Conservation (phyloP, 495 filamentous ascomycete genomes). For the Glonium stellatum region DNA sequence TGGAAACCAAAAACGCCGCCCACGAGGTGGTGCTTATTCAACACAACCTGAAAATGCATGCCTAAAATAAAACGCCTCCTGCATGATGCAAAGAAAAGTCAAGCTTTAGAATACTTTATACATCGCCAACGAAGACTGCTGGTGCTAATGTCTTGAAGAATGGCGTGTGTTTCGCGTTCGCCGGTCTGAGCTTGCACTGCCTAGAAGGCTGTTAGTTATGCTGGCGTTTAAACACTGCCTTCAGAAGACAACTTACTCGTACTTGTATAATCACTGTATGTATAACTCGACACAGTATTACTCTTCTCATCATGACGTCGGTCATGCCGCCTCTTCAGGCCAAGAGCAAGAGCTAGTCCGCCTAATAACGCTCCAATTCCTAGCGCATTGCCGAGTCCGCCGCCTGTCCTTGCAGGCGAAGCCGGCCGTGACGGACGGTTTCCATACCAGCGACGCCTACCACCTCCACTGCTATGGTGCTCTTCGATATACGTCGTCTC, state of each 20-base stretch:
- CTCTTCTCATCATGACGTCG: conserved; percentile 40
- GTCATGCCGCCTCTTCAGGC: conserved; percentile 60
- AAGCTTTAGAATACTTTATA: conserved; percentile 1
- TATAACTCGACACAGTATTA: conserved; percentile 24
- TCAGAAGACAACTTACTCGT: conserved; percentile 30
- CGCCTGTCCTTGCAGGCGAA: conserved; percentile 45
- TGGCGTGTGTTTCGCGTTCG: conserved; percentile 33
- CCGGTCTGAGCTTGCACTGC: conserved; percentile 36
- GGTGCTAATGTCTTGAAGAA: conserved; percentile 27
- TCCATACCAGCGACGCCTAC: conserved; percentile 65
- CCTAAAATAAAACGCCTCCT: not conserved
- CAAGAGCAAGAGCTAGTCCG: conserved; percentile 63
- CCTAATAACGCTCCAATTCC: conserved; percentile 54
- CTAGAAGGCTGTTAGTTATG: conserved; percentile 24
- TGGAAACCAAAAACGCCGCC: conserved; percentile 1
- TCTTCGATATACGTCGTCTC: conserved; percentile 59
- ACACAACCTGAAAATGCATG: not conserved
- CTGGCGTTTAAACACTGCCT: not conserved
- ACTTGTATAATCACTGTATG: conserved; percentile 34
- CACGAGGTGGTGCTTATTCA: not conserved
- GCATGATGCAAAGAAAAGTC: conserved; percentile 1
- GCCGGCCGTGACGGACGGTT: conserved; percentile 45
- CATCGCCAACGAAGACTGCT: not conserved
- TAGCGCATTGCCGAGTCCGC: conserved; percentile 50
- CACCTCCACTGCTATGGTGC: conserved; percentile 44